Evolutionary conservation across 164 flowering plant species (phyloP).

Genomic region (Kingdonia uniflora): DNA sequence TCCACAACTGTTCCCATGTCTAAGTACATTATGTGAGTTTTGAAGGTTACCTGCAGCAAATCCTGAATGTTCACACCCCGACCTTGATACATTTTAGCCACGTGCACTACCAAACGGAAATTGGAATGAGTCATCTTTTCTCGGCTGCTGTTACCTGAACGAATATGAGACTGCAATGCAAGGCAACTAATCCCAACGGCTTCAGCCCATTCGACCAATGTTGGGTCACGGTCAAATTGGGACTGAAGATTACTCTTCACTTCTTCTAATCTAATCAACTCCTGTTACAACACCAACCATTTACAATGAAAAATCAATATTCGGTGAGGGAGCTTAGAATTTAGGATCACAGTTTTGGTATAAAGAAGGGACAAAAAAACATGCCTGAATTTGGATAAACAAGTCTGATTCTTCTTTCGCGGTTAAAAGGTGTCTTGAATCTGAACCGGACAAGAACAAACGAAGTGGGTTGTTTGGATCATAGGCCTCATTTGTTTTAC

Average conservation of each 20-base stretch:
- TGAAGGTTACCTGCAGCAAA: slow-evolving; percentile 62
- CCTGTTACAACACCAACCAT: slow-evolving; percentile 30
- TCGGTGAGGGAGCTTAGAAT: not conserved
- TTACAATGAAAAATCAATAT: slow-evolving; percentile 8
- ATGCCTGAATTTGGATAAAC: slow-evolving; percentile 57
- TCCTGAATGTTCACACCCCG: slow-evolving; percentile 74
- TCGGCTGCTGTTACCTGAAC: slow-evolving; percentile 45
- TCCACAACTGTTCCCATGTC: too few species aligned
- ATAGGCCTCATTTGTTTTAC: slow-evolving; percentile 27
- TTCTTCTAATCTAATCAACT: slow-evolving; percentile 42
- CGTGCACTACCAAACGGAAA: slow-evolving; percentile 78
- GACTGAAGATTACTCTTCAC: slow-evolving; percentile 56
- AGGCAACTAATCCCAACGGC: slow-evolving; percentile 55
- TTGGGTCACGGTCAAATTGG: slow-evolving; percentile 72
- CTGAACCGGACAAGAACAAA: slow-evolving; percentile 52
- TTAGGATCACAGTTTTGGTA: not conserved
- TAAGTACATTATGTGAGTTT: not conserved
- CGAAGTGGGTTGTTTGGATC: slow-evolving; percentile 61
- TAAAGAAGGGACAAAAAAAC: slow-evolving; percentile 5
- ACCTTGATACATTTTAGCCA: slow-evolving; percentile 75
- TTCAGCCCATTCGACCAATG: slow-evolving; percentile 80
- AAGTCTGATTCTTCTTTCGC: slow-evolving; percentile 54
- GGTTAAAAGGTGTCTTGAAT: slow-evolving; percentile 58
- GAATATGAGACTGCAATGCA: slow-evolving; percentile 39
- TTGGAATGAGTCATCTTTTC: slow-evolving; percentile 72